Conservation (phyloP, 2,329 filamentous ascomycete species). For the Stagonosporopsis chrysanthemi region DNA sequence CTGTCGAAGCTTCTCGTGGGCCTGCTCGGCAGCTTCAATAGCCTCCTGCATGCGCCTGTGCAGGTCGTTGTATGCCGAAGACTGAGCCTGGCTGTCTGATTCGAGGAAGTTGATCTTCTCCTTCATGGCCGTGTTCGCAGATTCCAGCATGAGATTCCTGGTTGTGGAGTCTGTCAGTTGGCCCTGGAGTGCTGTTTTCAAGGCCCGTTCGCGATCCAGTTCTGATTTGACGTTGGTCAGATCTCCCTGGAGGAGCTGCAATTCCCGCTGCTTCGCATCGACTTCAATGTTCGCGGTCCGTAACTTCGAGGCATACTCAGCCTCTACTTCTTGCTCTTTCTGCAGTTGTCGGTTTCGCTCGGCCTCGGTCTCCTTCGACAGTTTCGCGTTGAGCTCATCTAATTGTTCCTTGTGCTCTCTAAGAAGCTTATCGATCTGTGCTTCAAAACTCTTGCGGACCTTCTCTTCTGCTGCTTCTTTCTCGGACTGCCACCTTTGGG, state of each 20-base stretch:
- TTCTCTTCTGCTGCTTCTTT: constrained; percentile 56
- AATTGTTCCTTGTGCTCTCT: constrained; percentile 73
- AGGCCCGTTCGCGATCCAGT: constrained; percentile 65
- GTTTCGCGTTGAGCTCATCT: constrained; percentile 67
- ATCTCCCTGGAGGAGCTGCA: constrained; percentile 58
- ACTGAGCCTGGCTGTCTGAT: constrained; percentile 87
- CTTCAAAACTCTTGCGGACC: constrained; percentile 53
- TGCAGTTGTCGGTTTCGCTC: constrained; percentile 65
- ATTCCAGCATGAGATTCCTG: constrained; percentile 68
- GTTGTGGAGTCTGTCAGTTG: constrained; percentile 55
- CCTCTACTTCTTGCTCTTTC: constrained; percentile 72
- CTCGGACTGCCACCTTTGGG: constrained; percentile 63
- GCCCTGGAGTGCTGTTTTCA: constrained; percentile 65
- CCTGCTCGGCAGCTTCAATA: constrained; percentile 70
- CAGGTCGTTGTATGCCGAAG: constrained; percentile 82
- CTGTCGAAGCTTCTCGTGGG: constrained; percentile 82
- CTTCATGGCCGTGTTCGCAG: constrained; percentile 75
- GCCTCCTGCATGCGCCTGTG: constrained; percentile 83
- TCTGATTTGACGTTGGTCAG: constrained; percentile 57
- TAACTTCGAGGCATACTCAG: constrained; percentile 61
- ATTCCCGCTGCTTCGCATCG: constrained; percentile 63
- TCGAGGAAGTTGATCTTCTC: constrained; percentile 89
- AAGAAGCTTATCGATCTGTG: constrained; percentile 65
- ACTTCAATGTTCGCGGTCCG: constrained; percentile 67
- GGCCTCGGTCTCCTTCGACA: constrained; percentile 71